Conservation (phyloP, 805 yeast species). For the Teunomyces aglyptinius region DNA sequence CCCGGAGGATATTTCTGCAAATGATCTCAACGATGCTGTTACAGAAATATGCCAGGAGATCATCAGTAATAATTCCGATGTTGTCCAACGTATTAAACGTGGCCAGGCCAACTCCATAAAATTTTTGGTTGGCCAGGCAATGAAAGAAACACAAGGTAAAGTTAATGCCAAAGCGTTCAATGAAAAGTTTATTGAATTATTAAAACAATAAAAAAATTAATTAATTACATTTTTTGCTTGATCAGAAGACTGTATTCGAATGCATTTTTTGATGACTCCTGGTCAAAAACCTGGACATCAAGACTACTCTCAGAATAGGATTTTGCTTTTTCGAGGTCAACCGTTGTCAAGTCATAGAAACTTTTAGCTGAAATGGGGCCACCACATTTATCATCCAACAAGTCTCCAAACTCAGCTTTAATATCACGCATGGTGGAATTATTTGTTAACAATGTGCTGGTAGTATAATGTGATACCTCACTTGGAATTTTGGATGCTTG, state of each 20-base stretch:
- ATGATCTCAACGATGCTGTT: constrained; percentile 34
- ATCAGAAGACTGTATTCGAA: constrained; percentile 16
- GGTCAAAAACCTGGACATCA: not conserved
- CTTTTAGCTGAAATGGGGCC: not conserved
- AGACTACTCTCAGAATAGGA: not conserved
- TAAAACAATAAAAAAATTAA: constrained; percentile 6
- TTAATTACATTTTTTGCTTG: constrained; percentile 5
- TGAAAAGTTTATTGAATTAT: constrained; percentile 22
- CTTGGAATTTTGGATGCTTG: constrained; percentile 1
- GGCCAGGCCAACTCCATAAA: constrained; percentile 73
- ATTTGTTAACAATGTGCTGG: constrained; percentile 12
- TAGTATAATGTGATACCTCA: not conserved
- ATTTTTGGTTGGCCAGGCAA: constrained; percentile 78
- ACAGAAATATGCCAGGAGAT: constrained; percentile 46
- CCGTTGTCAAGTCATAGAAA: not conserved
- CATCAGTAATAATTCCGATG: constrained; percentile 45
- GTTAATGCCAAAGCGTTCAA: constrained; percentile 35
- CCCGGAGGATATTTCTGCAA: constrained; percentile 25
- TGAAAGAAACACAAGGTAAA: constrained; percentile 74
- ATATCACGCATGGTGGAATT: constrained; percentile 16
- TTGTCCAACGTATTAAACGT: constrained; percentile 52
- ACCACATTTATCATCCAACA: constrained; percentile 10
- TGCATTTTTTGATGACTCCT: constrained; percentile 3
- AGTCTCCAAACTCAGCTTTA: constrained; percentile 12
- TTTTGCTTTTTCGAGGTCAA: not conserved